Evolutionary conservation across 352 stramenopile species (phyloP).

Genomic region (Phytophthora fragariae): DNA sequence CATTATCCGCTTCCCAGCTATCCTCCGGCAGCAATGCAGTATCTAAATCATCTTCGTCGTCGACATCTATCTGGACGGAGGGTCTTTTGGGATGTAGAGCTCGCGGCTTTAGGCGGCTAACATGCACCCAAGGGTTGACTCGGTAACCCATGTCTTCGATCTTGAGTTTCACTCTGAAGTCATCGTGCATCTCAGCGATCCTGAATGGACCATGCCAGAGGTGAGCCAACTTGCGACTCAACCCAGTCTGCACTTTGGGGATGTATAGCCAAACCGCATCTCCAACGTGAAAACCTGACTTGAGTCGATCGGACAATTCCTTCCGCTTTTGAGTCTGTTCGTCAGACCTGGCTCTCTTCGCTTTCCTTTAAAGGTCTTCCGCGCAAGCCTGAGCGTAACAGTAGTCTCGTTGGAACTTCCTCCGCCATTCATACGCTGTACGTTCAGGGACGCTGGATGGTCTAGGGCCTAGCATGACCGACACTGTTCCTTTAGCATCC

Average conservation of each 20-base stretch:
- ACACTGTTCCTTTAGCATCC: conserved; percentile 14
- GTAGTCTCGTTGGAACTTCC: conserved; percentile 2
- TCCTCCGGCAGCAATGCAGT: too few relatives aligned
- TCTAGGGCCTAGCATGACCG: not conserved
- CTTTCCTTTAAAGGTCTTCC: conserved; percentile 6
- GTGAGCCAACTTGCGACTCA: not conserved
- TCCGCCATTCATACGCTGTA: conserved; percentile 6
- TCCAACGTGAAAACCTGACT: not conserved
- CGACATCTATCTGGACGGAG: too few relatives aligned
- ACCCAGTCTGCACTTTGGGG: not conserved
- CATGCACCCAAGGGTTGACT: conserved; percentile 1
- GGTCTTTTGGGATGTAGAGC: not conserved
- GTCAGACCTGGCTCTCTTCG: not conserved
- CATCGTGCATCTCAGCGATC: not conserved
- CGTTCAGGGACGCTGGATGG: not conserved
- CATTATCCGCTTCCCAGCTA: too few relatives aligned
- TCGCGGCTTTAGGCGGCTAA: not conserved
- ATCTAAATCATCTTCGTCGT: too few relatives aligned
- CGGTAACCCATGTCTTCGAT: not conserved
- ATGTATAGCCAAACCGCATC: conserved; percentile 8
- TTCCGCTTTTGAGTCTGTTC: not conserved
- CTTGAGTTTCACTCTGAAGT: not conserved
- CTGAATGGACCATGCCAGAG: conserved; percentile 12
- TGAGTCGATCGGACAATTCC: not conserved
- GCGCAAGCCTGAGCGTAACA: conserved; percentile 6